Conservation (phyloP, 805 yeast genomes). For the Babjeviella inositovora region DNA sequence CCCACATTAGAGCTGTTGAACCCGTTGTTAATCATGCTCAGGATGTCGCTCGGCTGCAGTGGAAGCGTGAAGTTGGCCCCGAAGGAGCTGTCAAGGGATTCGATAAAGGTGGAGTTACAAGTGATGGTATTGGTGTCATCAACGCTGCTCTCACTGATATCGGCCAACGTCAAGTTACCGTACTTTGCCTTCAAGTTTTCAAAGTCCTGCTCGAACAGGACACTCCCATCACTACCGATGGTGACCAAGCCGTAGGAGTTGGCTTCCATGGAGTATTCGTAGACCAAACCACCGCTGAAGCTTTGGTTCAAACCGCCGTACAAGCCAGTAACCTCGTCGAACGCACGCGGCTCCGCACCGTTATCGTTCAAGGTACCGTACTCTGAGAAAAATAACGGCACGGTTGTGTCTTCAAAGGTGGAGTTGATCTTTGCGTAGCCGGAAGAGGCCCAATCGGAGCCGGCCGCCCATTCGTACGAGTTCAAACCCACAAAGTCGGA, state of each 20-base stretch:
- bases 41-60: conserved; percentile 23
- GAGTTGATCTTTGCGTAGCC: conserved; percentile 53
- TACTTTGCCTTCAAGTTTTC: no score
- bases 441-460: conserved; percentile 48
- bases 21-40: conserved; percentile 28
- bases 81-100: conserved; percentile 18
- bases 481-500: conserved; percentile 91
- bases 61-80: conserved; percentile 33
- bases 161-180: conserved; percentile 10
- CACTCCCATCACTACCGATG: conserved; percentile 6
- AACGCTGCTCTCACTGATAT: conserved; percentile 19
- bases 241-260: conserved; percentile 66
- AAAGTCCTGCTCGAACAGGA: conserved; percentile 4
- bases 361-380: conserved; percentile 92
- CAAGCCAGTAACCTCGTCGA: conserved; percentile 63
- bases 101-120: conserved; percentile 23
- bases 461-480: conserved; percentile 94
- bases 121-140: conserved; percentile 9
- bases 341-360: conserved; percentile 60
- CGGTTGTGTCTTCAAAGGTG: conserved; percentile 38
- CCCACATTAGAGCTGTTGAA: conserved; percentile 27
- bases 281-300: conserved; percentile 86
- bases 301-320: conserved; percentile 54
- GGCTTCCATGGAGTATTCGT: conserved; percentile 71
- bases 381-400: conserved; percentile 60